Conservation (phyloP, 331 rosid genomes). For the Dryas integrifolia region DNA sequence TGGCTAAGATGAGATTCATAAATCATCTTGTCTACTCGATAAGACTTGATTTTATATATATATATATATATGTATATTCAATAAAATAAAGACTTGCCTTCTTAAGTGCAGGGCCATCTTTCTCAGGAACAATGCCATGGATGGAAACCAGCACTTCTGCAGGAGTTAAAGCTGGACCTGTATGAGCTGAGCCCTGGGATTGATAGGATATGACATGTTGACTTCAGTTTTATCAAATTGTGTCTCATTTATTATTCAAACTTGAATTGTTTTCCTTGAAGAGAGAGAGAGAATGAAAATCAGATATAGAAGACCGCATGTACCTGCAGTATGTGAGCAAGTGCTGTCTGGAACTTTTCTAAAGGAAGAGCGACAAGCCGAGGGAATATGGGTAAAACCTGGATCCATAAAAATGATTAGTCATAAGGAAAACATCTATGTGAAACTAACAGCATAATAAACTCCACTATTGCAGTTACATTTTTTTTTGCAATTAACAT, state of each 20-base stretch:
- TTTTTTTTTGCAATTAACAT: background rate
- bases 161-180: conserved; percentile 95
- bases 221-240: background rate
- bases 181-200: conserved; percentile 96
- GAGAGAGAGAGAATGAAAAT: background rate
- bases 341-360: conserved; percentile 98
- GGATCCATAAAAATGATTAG: conserved; percentile 38
- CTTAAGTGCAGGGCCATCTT: conserved; percentile 82
- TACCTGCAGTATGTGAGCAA: conserved; percentile 97
- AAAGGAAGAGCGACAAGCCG: conserved; percentile 84
- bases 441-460: conserved; percentile 12
- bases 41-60: background rate
- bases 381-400: conserved; percentile 96
- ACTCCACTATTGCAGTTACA: background rate
- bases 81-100: conserved; percentile 49
- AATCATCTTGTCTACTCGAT: conserved; percentile 11
- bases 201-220: conserved; percentile 14
- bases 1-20: conserved; percentile 2
- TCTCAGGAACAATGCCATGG: conserved; percentile 88
- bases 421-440: conserved; percentile 10
- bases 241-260: background rate
- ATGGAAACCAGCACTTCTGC: conserved; percentile 94
- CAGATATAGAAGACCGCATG: background rate
- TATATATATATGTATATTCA: too few species aligned
- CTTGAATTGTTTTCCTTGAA: background rate